Conservation (phyloP, 352 stramenopile genomes). For the Pythium utonaiense region DNA sequence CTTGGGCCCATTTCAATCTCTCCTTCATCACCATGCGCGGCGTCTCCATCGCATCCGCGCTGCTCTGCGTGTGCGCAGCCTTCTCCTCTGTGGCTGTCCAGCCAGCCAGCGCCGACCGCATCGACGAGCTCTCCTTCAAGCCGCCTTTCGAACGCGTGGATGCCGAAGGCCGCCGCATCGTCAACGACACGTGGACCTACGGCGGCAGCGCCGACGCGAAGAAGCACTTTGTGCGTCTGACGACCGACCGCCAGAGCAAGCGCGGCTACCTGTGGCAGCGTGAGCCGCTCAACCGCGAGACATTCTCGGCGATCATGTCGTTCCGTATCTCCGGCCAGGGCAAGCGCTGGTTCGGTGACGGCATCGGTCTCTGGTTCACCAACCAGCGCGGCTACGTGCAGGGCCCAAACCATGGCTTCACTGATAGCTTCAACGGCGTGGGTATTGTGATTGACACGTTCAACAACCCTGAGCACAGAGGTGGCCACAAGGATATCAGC, state of each 20-base stretch:
- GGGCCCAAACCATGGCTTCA: slow-evolving; percentile 76
- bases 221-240: slow-evolving; percentile 86
- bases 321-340: slow-evolving; percentile 82
- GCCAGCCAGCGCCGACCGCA: slow-evolving; percentile 23
- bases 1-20: too few species aligned
- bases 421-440: slow-evolving; percentile 68
- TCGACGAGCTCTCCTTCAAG: slow-evolving; percentile 79
- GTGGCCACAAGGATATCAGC: slow-evolving; percentile 82
- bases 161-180: slow-evolving; percentile 46
- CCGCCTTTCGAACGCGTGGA: slow-evolving; percentile 70
- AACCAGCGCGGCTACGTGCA: slow-evolving; percentile 48
- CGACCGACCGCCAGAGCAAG: slow-evolving; percentile 86
- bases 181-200: slow-evolving; percentile 76
- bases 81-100: slow-evolving; percentile 1
- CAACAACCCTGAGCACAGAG: slow-evolving; percentile 77
- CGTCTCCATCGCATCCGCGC: slow-evolving; percentile 11
- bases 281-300: slow-evolving; percentile 43
- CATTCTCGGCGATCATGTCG: slow-evolving; percentile 61
- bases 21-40: slow-evolving; percentile 4
- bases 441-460: slow-evolving; percentile 85
- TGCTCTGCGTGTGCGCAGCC: slow-evolving; percentile 35
- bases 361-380: slow-evolving; percentile 82
- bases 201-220: slow-evolving; percentile 75
- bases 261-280: slow-evolving; percentile 78
- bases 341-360: slow-evolving; percentile 83